A percentile compares a stretch with the other conserved stretches of the same genome.
These are phyloP conservation scores for Scleroderma citrinum DNA, from an alignment of 768 basidiomycete genomes.

Conservation along the genomic window DNA sequence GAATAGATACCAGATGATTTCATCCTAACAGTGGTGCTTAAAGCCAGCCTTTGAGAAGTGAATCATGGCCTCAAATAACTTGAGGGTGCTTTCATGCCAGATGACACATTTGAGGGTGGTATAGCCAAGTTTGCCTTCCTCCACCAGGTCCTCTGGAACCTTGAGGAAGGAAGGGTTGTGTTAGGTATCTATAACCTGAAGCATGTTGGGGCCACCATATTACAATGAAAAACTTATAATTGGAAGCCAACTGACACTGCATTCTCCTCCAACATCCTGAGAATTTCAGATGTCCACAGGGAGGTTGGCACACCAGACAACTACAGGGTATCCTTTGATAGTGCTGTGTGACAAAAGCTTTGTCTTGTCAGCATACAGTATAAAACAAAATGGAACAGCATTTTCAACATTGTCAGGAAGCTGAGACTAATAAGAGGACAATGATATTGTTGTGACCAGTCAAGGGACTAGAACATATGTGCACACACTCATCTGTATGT, in stretches of 20 bases:
- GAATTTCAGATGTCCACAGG: constrained; percentile 29
- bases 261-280: constrained; percentile 27
- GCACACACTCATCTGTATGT: constrained; percentile 26
- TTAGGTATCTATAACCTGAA: too few relatives aligned
- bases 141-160: constrained; percentile 5
- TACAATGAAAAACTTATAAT: constrained; percentile 28
- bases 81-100: constrained; percentile 31
- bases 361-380: constrained; percentile 38
- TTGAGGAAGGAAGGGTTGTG: too few relatives aligned
- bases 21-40: constrained; percentile 24
- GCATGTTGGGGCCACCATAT: too few relatives aligned
- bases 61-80: constrained; percentile 24
- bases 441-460: not conserved
- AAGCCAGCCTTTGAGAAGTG: constrained; percentile 16
- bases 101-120: constrained; percentile 29
- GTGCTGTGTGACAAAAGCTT: constrained; percentile 33
- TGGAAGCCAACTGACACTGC: constrained; percentile 30
- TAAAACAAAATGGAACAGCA: constrained; percentile 24
- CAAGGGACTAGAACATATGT: too few relatives aligned
- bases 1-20: constrained; percentile 22
- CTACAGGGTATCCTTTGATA: constrained; percentile 33
- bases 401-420: not conserved
- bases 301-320: constrained; percentile 30
- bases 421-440: not conserved
- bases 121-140: constrained; percentile 22